Evolutionary conservation across 129 eudicot species (phyloP), one percentile per base, ranked within the genome.

Genomic region (Centrapalus pauciflorus): DNA sequence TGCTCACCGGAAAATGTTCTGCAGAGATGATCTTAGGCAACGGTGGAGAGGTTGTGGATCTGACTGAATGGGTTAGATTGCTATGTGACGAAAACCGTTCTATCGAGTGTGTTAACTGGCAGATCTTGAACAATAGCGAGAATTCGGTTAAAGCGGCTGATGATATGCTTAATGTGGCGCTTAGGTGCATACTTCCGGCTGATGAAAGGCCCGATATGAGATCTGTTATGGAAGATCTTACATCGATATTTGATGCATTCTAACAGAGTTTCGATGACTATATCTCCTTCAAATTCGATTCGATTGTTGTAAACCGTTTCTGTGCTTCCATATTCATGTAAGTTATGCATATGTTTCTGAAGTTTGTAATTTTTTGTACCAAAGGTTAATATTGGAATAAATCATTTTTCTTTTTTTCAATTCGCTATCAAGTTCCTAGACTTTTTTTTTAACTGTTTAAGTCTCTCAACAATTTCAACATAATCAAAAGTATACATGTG

Each of bases 141-240:
- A 26, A 26, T 35, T 30, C 33, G 30, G 71, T 62, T 26, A 80
- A 71, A 32, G 70, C 56, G 60, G 76, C 88, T 13, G 81, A 90
- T 65, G 76, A 55, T 23, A 72, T 86, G 77, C 80, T 90, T 43
- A 63, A 71, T 34, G 81, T 90, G 63, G 97, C 95, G 25, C 80
- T 86, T 43, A 70, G 80, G 56, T 90, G 97, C 58, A 75, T 86
- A 41, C 88, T 90, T 51, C 95, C 97, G 3, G 95, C 97, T 4
- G 85, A 70, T 26, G 97, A 90, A 73, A 77, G 97, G 40, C 97
- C 97, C 55, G 90, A 86, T 64, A 83, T 86, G 84, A 81, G 49
- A 66, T 71, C 79, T 24, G 69, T 84, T 73, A 49, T 79, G 37
- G 77, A 86, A 23, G 82, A 81, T 13, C 95, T 86, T 66, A 79